Evolutionary conservation across 2,329 filamentous ascomycete species (phyloP).

Genomic region (Cercospora sp.): DNA sequence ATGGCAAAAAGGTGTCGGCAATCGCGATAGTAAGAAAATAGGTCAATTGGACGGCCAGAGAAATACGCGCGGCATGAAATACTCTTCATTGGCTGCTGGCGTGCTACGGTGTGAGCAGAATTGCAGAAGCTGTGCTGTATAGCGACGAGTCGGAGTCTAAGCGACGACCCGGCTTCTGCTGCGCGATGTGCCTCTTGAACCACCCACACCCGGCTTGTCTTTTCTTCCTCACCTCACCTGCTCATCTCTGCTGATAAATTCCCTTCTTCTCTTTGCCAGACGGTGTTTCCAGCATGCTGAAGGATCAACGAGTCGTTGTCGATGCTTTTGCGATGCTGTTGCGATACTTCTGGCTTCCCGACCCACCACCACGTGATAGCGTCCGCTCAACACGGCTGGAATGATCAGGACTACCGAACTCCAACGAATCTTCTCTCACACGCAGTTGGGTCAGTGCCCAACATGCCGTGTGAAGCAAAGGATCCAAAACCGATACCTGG

Average conservation of each 20-base stretch:
- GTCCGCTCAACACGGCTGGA: neutral
- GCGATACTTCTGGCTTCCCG: neutral
- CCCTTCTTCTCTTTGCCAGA: neutral
- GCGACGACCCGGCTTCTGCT: constrained; percentile 7
- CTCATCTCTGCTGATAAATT: neutral
- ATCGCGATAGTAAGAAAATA: neutral
- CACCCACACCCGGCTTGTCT: constrained; percentile 9
- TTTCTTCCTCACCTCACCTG: constrained; percentile 13
- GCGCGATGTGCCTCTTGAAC: constrained; percentile 8
- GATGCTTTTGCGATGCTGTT: neutral
- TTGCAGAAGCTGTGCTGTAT: constrained; percentile 2
- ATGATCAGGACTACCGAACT: neutral
- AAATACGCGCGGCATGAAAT: neutral
- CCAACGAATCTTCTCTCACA: neutral
- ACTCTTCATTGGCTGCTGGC: constrained; percentile 5
- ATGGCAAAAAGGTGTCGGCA: neutral
- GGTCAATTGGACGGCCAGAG: neutral
- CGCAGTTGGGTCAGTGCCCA: neutral
- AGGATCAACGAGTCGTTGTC: neutral
- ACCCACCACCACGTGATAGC: neutral
- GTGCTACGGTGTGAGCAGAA: constrained; percentile 3
- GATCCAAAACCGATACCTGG: neutral
- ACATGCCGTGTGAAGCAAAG: neutral
- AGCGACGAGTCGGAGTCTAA: neutral
- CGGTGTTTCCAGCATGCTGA: neutral